Conservation (phyloP, 352 stramenopile genomes). For the Globisporangium yorkense region DNA sequence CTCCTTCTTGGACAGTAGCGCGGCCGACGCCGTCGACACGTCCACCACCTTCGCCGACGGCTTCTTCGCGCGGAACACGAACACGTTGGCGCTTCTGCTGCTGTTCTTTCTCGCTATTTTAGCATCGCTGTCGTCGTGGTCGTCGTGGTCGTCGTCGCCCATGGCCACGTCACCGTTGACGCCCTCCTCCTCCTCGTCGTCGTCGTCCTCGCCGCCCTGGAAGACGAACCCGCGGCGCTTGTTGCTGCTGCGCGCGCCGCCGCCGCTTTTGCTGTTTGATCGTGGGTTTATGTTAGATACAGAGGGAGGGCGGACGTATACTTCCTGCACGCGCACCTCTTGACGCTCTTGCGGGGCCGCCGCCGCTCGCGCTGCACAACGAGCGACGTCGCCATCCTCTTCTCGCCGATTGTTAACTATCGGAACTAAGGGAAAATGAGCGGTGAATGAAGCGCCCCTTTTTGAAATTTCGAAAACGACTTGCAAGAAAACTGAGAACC, state of each 20-base stretch:
- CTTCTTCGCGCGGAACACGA: slow-evolving; percentile 47
- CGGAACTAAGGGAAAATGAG: background rate
- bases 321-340: slow-evolving; percentile 20
- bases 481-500: no score
- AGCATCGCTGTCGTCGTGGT: background rate
- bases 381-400: slow-evolving; percentile 23
- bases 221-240: slow-evolving; percentile 58
- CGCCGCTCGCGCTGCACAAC: slow-evolving; percentile 59
- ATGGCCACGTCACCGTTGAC: slow-evolving; percentile 15
- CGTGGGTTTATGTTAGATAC: background rate
- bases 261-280: slow-evolving; percentile 9
- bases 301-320: background rate
- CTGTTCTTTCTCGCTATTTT: background rate
- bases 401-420: background rate
- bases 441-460: background rate
- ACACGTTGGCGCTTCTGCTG: slow-evolving; percentile 27
- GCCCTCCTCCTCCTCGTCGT: slow-evolving; percentile 2
- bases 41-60: slow-evolving; percentile 24
- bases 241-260: slow-evolving; percentile 15
- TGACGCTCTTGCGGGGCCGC: slow-evolving; percentile 27
- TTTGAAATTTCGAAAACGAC: slow-evolving; percentile 6
- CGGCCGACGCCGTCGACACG: slow-evolving; percentile 33
- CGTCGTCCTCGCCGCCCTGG: slow-evolving; percentile 12
- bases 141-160: slow-evolving; percentile 4
- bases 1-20: slow-evolving; percentile 43